Base-by-base conservation (phyloP, 2,329 filamentous ascomycete species). In the Monilinia aucupariae region DNA sequence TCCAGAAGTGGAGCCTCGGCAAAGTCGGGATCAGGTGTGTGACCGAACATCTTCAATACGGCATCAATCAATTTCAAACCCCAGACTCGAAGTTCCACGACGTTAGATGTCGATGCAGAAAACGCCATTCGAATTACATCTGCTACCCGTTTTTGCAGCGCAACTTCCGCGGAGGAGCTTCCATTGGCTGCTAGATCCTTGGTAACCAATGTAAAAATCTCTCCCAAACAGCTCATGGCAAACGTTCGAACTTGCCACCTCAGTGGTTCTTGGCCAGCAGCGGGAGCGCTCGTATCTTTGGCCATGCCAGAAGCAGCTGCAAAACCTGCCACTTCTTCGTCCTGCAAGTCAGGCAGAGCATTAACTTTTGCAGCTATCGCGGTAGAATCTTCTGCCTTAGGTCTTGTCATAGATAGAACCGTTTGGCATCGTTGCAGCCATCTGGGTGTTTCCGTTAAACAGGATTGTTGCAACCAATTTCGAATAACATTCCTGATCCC, bases 81-180 rank as follows among this genome's bases (percentile, higher is more conserved):
- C 80, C 92, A 91, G 47, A 99, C 88, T 32, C 94, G 85, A 64
- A 99, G 82, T 71, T 96, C 90, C 30, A 96, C 84, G 0, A 99
- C 92, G 68, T 90, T 91, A 2, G 93, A 93, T 0, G 94, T 99
- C 1, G 93, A 97, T 0, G 94, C 94, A 13, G 94, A 97, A 75
- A 99, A 99, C 0, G 94, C 93, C 82, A 97, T 96, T 58, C 92
- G 87, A 64, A 99, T 91, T 30, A 99, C 90, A 74, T 99, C 94
- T 3, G 91, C 92, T 62, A 99, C 85, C 71, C 86, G 88, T 65
- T 85, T 83, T 75, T 99, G 92, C 32, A 99, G 78, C 5, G 89
- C 90, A 52, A 83, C 76, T 72, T 96, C 89, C 5, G 92, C 90
- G 3, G 83, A 80, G 7, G 92, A 92, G 45, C 92, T 89, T 41